phyloP scores from a whole-genome alignment of 2,329 filamentous ascomycete species.

The Macroventuria anomochaeta region DNA sequence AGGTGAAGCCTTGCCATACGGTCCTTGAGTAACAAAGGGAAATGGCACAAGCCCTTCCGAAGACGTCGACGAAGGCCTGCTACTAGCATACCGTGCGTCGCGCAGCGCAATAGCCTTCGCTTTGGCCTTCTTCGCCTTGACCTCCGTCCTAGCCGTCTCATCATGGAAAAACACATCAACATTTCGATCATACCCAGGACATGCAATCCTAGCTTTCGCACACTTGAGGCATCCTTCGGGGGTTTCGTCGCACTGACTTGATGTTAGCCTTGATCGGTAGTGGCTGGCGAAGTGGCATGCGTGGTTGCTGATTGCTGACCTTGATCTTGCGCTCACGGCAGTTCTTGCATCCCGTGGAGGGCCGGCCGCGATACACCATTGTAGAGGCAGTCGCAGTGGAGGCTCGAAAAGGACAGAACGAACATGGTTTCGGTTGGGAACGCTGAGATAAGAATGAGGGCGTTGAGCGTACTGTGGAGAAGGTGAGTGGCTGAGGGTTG shows the following conservation, averaged over 20 bases:
- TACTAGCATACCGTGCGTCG: constrained; percentile 13
- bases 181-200: constrained; percentile 42
- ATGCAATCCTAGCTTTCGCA: constrained; percentile 27
- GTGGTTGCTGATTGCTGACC: no score
- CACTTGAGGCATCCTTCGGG: constrained; percentile 39
- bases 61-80: neutral
- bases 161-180: constrained; percentile 42
- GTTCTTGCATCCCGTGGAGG: constrained; percentile 43
- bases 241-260: constrained; percentile 40
- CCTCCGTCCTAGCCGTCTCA: constrained; percentile 36
- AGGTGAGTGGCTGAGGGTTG: constrained; percentile 6
- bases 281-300: no score
- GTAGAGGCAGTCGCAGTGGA: neutral
- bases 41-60: neutral
- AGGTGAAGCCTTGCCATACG: neutral
- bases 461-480: neutral
- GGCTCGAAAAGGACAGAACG: neutral
- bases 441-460: neutral
- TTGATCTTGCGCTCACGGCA: constrained; percentile 53
- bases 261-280: neutral
- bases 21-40: constrained; percentile 7
- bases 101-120: constrained; percentile 39
- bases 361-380: constrained; percentile 46
- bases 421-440: neutral
- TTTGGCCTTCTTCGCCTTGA: constrained; percentile 39